Base-by-base conservation (phyloP, 257 asterid species). In the Anisodus acutangulus region DNA sequence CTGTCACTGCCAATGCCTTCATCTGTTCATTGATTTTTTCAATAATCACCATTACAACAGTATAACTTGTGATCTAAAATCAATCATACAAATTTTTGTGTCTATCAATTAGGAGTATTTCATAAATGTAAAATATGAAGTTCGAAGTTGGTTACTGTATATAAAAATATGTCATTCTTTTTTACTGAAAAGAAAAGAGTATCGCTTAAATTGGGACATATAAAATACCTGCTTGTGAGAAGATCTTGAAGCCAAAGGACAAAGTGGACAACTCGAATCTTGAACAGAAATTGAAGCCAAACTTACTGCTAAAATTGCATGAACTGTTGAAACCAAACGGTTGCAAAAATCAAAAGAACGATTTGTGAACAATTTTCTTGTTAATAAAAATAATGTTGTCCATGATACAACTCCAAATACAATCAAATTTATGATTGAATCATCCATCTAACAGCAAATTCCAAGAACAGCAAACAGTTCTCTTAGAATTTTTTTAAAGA, bases 261-360 rank as follows among this genome's bases (percentile, higher is more conserved):
- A 93, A 53, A 95, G 87, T 0, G 98, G 99, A 86, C 93, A 90
- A 8, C 84, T 86, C 99, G 98, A 96, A 79, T 92, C 90, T 80
- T 90, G 92, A 31, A 96, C 95, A 1, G 97, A 90, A 6, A 84
- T 74, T 31, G 93, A 90, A 49, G 97, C 95, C 70, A 96, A 81
- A 8, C n/a, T 4, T 0, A 97, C 95, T 0, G 95, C 97, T 6
- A 86, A 66, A 57, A 79, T 81, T 49, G 97, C 99, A 87, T 95
- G 98, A 4, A 84, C 41, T 0, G 92, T 92, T 0, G 99, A 93
- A 12, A 95, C 96, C 13, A 92, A 63, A 39, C 99, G 97, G 83
- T 90, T 97, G 88, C 96, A 92, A 88, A 95, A 94, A 86, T 95
- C 95, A 82, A 93, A 95, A 1, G 98, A 93, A 51, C 93, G 91